Evolutionary conservation across 352 stramenopile genomes (phyloP).

Genomic region (Globisporangium orthogonon): DNA sequence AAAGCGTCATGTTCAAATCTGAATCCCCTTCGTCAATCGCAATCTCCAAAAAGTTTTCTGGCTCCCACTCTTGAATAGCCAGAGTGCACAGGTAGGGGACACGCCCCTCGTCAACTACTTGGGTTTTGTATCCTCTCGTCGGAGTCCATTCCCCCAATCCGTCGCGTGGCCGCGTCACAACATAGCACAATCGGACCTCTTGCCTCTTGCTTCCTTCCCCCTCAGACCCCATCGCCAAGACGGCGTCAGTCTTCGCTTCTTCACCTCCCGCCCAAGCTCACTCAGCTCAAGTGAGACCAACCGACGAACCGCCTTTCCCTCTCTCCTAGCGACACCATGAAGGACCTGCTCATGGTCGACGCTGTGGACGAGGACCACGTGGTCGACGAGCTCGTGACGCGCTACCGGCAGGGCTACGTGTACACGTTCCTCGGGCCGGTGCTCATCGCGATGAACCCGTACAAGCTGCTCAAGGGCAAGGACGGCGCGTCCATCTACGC

Average conservation of each 20-base stretch:
- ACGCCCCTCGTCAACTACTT: background rate
- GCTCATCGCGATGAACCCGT: slow-evolving; percentile 89
- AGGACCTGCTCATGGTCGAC: slow-evolving; percentile 79
- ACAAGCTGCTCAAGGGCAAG: slow-evolving; percentile 73
- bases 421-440: slow-evolving; percentile 91
- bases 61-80: too few species aligned
- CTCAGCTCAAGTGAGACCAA: background rate
- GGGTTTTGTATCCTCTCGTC: background rate
- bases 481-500: slow-evolving; percentile 74
- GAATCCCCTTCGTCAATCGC: too few species aligned
- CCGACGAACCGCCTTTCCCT: too few species aligned
- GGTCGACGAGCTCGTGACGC: slow-evolving; percentile 66
- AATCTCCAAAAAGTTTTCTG: too few species aligned
- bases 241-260: background rate
- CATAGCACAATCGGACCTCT: background rate
- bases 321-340: slow-evolving; percentile 17
- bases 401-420: slow-evolving; percentile 77
- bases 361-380: slow-evolving; percentile 69
- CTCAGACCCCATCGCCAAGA: too few species aligned
- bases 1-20: too few species aligned
- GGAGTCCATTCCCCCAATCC: background rate
- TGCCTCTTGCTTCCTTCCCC: background rate
- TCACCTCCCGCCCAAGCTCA: background rate
- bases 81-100: too few species aligned
- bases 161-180: background rate